Conservation (phyloP, 2,329 filamentous ascomycete genomes). For the Penicillium sp. region DNA sequence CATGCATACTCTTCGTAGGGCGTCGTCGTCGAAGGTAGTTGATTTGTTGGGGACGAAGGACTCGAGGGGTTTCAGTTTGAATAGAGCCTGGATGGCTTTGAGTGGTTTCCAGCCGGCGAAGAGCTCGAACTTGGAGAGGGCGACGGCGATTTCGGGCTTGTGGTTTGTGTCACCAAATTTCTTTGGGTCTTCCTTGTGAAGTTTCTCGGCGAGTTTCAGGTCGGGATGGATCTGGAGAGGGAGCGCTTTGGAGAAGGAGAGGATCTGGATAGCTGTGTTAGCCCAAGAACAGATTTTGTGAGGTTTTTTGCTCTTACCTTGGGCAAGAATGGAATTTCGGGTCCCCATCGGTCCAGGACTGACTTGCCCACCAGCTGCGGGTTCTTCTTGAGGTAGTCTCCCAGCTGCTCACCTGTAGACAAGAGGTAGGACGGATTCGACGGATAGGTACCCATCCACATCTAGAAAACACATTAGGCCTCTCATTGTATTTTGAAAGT, state of each 20-base stretch:
- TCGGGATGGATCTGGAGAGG: slow-evolving; percentile 76
- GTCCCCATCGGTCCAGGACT: slow-evolving; percentile 62
- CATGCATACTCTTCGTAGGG: slow-evolving; percentile 59
- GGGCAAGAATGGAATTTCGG: slow-evolving; percentile 70
- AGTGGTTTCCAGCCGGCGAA: slow-evolving; percentile 75
- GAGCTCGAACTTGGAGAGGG: slow-evolving; percentile 70
- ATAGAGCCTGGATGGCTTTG: slow-evolving; percentile 59
- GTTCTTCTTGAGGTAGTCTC: slow-evolving; percentile 65
- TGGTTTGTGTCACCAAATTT: slow-evolving; percentile 73
- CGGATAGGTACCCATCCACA: slow-evolving; percentile 80
- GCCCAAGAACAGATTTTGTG: too few species aligned
- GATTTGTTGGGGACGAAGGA: slow-evolving; percentile 54
- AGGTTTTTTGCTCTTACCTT: slow-evolving; percentile 52
- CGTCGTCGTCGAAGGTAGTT: slow-evolving; percentile 57
- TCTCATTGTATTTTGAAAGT: neutral
- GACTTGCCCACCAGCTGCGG: slow-evolving; percentile 65
- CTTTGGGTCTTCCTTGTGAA: slow-evolving; percentile 65
- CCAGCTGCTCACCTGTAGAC: slow-evolving; percentile 63
- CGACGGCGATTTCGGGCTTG: slow-evolving; percentile 78
- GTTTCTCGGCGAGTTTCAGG: slow-evolving; percentile 64
- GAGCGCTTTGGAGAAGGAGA: slow-evolving; percentile 74
- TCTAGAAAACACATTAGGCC: slow-evolving; percentile 32
- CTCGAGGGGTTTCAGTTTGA: slow-evolving; percentile 57
- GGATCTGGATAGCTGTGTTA: slow-evolving; percentile 49
- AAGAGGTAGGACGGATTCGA: slow-evolving; percentile 67